Percentiles rank a stretch among this genome's conserved stretches.
These are phyloP conservation scores for Martiniozyma asiatica DNA, from an alignment of 1,139 yeast genomes.

Conservation along the genomic window DNA sequence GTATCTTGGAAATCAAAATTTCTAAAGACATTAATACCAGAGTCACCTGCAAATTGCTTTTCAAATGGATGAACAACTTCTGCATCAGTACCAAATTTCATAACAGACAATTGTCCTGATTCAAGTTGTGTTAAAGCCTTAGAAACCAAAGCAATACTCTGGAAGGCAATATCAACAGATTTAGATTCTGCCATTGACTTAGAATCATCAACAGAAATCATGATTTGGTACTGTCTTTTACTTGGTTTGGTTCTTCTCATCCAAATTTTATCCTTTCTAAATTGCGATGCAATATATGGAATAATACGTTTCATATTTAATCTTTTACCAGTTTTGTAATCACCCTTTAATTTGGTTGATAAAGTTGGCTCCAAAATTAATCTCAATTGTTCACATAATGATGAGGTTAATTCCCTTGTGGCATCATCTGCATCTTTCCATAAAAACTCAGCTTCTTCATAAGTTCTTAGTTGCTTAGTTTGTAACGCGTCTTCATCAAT, in stretches of 20 bases:
- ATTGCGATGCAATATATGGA: conserved; percentile 95
- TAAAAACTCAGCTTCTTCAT: conserved; percentile 59
- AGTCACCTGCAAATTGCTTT: conserved; percentile 67
- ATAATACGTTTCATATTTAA: conserved; percentile 95
- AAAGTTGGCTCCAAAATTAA: conserved; percentile 89
- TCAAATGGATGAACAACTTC: conserved; percentile 85
- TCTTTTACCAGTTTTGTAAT: conserved; percentile 93
- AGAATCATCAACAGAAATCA: conserved; percentile 96
- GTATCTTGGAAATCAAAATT: conserved; percentile 89
- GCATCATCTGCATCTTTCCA: conserved; percentile 79
- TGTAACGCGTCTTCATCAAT: not conserved
- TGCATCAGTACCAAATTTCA: conserved; percentile 79
- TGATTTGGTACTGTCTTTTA: conserved; percentile 91
- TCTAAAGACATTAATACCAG: conserved; percentile 76
- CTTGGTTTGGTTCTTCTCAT: conserved; percentile 94
- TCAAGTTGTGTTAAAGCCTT: conserved; percentile 90
- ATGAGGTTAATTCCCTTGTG: conserved; percentile 78
- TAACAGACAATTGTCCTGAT: conserved; percentile 85
- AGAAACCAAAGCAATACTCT: conserved; percentile 86
- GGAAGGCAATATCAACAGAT: conserved; percentile 84
- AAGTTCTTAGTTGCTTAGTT: conserved; percentile 16
- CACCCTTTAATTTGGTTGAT: conserved; percentile 90
- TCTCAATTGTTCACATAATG: conserved; percentile 84
- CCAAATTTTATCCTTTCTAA: conserved; percentile 98
- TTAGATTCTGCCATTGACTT: conserved; percentile 94